These are phyloP conservation scores for Penicillium subrubescens DNA, from an alignment of 495 filamentous ascomycete species.

Conservation along the genomic window DNA sequence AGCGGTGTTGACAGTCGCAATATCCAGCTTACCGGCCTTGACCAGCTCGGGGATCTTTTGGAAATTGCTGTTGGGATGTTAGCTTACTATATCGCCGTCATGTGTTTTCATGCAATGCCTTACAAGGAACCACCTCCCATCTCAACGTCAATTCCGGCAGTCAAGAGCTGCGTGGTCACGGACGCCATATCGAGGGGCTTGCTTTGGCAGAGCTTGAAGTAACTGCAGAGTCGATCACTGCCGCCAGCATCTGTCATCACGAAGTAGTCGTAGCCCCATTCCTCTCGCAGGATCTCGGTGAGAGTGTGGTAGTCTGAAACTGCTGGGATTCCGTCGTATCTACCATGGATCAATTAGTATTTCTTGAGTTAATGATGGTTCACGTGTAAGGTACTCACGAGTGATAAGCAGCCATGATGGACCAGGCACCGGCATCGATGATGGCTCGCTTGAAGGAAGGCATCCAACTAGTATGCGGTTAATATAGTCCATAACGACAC, in stretches of 20 bases:
- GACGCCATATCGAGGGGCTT: conserved; percentile 61
- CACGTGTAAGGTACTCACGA: conserved; percentile 38
- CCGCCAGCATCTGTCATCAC: conserved; percentile 64
- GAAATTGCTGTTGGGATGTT: conserved; percentile 50
- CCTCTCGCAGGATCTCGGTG: conserved; percentile 64
- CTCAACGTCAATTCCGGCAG: conserved; percentile 72
- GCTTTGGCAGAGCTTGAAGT: conserved; percentile 61
- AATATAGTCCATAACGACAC: neutral
- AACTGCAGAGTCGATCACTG: conserved; percentile 63
- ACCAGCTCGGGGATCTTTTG: conserved; percentile 65
- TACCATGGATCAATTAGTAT: conserved; percentile 7
- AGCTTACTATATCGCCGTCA: neutral
- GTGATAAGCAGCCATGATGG: conserved; percentile 69
- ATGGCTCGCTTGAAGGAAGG: conserved; percentile 68
- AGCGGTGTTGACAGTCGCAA: conserved; percentile 60
- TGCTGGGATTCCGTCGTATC: conserved; percentile 65
- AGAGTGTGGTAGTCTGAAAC: conserved; percentile 62
- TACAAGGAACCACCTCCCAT: conserved; percentile 73
- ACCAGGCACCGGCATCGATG: conserved; percentile 65
- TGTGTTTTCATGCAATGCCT: neutral
- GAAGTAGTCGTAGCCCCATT: conserved; percentile 71
- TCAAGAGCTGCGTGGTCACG: conserved; percentile 57
- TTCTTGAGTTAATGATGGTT: neutral
- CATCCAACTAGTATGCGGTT: conserved; percentile 46
- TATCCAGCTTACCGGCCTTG: conserved; percentile 56